A percentile compares a stretch with the other conserved stretches of the same genome.
These are phyloP conservation scores for Fusarium devonianum DNA, from an alignment of 2,329 filamentous ascomycete genomes.

Conservation along the genomic window DNA sequence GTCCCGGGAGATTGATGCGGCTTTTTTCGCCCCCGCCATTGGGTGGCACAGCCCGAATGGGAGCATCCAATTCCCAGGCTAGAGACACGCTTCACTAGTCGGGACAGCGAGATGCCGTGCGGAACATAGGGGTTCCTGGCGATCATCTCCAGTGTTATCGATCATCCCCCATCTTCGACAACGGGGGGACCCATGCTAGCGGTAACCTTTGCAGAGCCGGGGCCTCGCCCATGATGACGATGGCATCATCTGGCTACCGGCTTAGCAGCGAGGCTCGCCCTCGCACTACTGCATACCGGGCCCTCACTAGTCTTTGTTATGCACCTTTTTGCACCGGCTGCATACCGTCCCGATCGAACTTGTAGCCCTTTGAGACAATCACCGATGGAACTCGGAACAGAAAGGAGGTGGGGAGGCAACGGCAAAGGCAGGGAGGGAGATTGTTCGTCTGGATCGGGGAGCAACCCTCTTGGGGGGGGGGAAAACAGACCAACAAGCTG, in stretches of 20 bases:
- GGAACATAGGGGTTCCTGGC: slow-evolving; percentile 17
- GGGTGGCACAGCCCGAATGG: neutral
- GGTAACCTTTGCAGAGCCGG: too few relatives aligned
- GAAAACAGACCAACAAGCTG: neutral
- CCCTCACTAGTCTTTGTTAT: neutral
- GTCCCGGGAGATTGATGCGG: neutral
- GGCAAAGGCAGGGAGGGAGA: neutral
- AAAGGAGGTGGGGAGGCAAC: slow-evolving; percentile 6
- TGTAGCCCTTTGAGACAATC: too few relatives aligned
- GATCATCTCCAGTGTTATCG: slow-evolving; percentile 8
- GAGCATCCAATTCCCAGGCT: slow-evolving; percentile 12
- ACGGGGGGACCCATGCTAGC: too few relatives aligned
- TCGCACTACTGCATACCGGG: neutral
- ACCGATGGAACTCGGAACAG: slow-evolving; percentile 7
- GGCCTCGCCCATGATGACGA: too few relatives aligned
- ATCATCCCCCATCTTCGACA: too few relatives aligned
- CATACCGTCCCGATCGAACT: neutral
- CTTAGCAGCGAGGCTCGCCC: too few relatives aligned
- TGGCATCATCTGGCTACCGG: too few relatives aligned
- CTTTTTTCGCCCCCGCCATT: neutral
- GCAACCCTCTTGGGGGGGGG: neutral
- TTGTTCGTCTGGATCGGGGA: neutral
- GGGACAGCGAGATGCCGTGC: slow-evolving; percentile 17
- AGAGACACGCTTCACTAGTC: neutral
- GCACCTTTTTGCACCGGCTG: neutral